Percentiles rank a stretch among this genome's conserved stretches.
Conservation (phyloP, 1,284 basidiomycete species). For the Ustilago crameri region DNA sequence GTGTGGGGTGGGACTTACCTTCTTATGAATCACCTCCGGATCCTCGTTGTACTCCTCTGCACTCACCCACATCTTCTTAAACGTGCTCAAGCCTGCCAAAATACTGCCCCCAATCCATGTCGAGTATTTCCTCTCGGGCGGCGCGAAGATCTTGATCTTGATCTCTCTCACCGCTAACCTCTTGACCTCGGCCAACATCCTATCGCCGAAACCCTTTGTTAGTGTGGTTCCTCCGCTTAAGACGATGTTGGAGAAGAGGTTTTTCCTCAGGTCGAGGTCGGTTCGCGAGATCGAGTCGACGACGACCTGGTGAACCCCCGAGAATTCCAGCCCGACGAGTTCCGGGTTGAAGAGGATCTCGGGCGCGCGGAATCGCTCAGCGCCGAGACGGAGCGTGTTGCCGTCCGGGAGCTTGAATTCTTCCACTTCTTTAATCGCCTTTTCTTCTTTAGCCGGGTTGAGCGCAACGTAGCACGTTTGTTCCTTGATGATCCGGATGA, state of each 20-base stretch:
- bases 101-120: constrained; percentile 94
- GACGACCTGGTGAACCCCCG: constrained; percentile 91
- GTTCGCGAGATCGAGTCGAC: constrained; percentile 71
- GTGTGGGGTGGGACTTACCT: constrained; percentile 24
- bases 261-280: constrained; percentile 86
- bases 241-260: constrained; percentile 94
- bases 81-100: constrained; percentile 91
- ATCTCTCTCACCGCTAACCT: constrained; percentile 95
- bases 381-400: constrained; percentile 90
- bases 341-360: constrained; percentile 99
- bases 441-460: constrained; percentile 93
- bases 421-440: constrained; percentile 77
- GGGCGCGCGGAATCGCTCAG: constrained; percentile 94
- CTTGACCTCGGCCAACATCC: constrained; percentile 93
- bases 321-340: constrained; percentile 93
- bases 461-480: constrained; percentile 94
- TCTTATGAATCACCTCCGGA: constrained; percentile 93
- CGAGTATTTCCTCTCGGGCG: constrained; percentile 99
- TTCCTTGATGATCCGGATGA: constrained; percentile 97
- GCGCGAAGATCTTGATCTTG: constrained; percentile 99
- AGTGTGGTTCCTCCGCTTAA: constrained; percentile 93
- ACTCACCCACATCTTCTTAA: constrained; percentile 88
- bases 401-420: constrained; percentile 96
- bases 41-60: constrained; percentile 99
- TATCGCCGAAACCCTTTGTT: constrained; percentile 80